Conservation (phyloP, 106 monocot species). For the Dendrobium chrysotoxum region DNA sequence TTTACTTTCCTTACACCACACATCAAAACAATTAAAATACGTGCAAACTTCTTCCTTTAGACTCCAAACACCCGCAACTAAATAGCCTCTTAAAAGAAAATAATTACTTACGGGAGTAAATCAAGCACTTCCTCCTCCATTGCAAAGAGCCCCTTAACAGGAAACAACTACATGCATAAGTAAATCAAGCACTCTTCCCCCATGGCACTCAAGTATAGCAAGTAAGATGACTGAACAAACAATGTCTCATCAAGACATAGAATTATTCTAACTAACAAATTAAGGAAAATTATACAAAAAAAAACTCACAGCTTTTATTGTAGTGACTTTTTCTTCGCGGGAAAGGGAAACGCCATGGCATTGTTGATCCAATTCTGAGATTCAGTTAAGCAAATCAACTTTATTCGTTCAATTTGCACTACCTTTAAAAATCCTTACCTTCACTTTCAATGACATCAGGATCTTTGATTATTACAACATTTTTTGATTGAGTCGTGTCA, state of each 20-base stretch:
- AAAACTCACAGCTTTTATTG: conserved; percentile 80
- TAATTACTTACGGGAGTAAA: not conserved
- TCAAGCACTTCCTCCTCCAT: not conserved
- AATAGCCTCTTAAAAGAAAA: not conserved
- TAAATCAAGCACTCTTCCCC: too few relatives aligned
- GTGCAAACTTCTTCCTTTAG: too few relatives aligned
- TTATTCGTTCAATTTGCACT: not conserved
- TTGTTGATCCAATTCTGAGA: conserved; percentile 81
- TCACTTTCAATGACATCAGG: conserved; percentile 68
- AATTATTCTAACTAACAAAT: not conserved
- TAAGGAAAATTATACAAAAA: not conserved
- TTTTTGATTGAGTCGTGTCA: conserved; percentile 40
- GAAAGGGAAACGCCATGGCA: conserved; percentile 62
- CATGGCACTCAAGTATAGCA: not conserved
- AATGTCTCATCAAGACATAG: not conserved
- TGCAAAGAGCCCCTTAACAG: not conserved
- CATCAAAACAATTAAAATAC: too few relatives aligned
- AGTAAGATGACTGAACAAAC: not conserved
- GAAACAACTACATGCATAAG: too few relatives aligned
- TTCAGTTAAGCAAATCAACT: not conserved
- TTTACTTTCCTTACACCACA: too few relatives aligned
- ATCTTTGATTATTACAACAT: conserved; percentile 28
- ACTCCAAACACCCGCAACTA: too few relatives aligned
- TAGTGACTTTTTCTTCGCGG: conserved; percentile 95
- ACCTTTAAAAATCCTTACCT: conserved; percentile 20